phyloP scores from a whole-genome alignment of 805 yeast species.

The Monosporozyma servazzii region DNA sequence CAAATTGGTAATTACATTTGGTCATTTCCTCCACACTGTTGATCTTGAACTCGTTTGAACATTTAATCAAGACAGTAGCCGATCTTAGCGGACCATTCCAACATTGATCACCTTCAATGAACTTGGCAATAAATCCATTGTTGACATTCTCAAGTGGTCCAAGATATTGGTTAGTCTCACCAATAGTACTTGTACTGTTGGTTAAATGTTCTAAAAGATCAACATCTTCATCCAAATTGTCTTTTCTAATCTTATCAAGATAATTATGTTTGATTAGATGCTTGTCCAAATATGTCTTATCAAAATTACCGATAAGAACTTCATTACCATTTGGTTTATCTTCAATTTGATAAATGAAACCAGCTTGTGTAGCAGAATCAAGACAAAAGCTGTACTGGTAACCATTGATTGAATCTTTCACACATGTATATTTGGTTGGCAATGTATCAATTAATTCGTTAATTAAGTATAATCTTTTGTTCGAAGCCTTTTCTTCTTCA shows the following conservation, averaged over 20 bases:
- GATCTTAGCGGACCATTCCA: slow-evolving; percentile 91
- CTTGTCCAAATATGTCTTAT: slow-evolving; percentile 10
- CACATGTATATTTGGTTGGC: not conserved
- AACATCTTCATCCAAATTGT: slow-evolving; percentile 20
- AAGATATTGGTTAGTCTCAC: slow-evolving; percentile 12
- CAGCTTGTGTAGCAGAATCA: slow-evolving; percentile 8
- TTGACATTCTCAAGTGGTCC: slow-evolving; percentile 27
- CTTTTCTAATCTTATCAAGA: slow-evolving; percentile 16
- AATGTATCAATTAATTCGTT: slow-evolving; percentile 8
- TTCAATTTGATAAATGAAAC: slow-evolving; percentile 19
- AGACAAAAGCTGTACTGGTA: slow-evolving; percentile 10
- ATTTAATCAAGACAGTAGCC: slow-evolving; percentile 51
- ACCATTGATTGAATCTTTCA: not conserved
- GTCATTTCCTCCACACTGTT: slow-evolving; percentile 75
- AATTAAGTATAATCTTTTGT: slow-evolving; percentile 1
- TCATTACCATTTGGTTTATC: slow-evolving; percentile 13
- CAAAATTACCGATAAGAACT: slow-evolving; percentile 22
- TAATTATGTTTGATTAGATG: slow-evolving; percentile 11
- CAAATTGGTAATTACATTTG: slow-evolving; percentile 68
- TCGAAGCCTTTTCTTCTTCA: not conserved
- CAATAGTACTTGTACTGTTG: slow-evolving; percentile 14
- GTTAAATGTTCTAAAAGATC: slow-evolving; percentile 14
- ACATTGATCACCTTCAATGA: slow-evolving; percentile 62
- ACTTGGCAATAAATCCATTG: slow-evolving; percentile 34
- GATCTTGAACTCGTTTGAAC: slow-evolving; percentile 46